Base-by-base conservation (phyloP, 2,329 filamentous ascomycete species). In the Pseudocercospora fijiensis region DNA sequence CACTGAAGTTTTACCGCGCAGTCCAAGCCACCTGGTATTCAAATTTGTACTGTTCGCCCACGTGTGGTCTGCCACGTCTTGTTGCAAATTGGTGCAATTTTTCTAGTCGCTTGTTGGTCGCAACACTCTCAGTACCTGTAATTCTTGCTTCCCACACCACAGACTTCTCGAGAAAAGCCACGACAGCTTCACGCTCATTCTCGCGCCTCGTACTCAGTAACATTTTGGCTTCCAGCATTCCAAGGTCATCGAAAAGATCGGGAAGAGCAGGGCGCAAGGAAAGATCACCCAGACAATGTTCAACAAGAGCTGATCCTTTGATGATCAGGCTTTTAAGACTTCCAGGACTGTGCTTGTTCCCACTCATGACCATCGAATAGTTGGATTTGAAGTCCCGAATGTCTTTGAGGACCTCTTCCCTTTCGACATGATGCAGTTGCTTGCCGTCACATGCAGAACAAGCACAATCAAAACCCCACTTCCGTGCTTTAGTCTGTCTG, bases 381-480 rank as follows among this genome's bases (percentile, higher is more conserved):
- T 58, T 52, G 1, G 57, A 27, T 7, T 37, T 63, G 37, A 69
- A 71, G 22, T 66, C 63, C 33, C 33, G 49, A 49, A 67, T 43
- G 11, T 45, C 60, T 41, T 60, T 62, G 11, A 66, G 63, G 24
- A 57, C 20, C 4, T 20, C 20, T 57, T 71, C 67, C 11, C 22
- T 22, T 26, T 33, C 16, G 9, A 24, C 4, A 20, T 64, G 63
- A 27, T 27, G 24, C 11, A 30, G 33, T 13, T 41, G 49, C 16
- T 58, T 20, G 24, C 47, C n/a, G 22, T 65, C 51, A 41, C 69
- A 71, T 27, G 65, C 66, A 11, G 58, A n/a, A 45, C 69, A 71
- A n/a, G 30, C 16, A 56, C 69, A 71, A 27, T 18, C 49, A 55
- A 71, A 71, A 0, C 67, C 66, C 69, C 69, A 71, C 37, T 69